These are phyloP conservation scores for Calycina marina DNA, from an alignment of 2,329 filamentous ascomycete genomes.

Conservation along the genomic window DNA sequence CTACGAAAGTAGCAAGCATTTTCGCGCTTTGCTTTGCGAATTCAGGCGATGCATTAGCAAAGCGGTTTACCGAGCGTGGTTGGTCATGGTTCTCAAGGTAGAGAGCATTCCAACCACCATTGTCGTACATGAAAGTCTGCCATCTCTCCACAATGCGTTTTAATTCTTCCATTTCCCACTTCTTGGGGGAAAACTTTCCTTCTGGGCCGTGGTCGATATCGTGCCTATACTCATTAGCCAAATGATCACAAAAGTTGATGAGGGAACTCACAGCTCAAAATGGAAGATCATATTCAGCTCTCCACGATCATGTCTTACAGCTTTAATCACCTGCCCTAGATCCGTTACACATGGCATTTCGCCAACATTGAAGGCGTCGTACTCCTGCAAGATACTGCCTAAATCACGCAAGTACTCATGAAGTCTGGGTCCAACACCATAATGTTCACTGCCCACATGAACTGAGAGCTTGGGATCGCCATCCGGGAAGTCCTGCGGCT, in stretches of 20 bases:
- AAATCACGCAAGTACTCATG: constrained; percentile 35
- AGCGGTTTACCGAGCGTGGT: constrained; percentile 34
- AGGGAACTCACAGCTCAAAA: constrained; percentile 41
- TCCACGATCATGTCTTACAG: constrained; percentile 38
- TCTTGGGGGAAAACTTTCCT: constrained; percentile 32
- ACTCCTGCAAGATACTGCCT: constrained; percentile 30
- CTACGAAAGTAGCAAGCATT: constrained; percentile 36
- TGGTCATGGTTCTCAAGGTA: constrained; percentile 46
- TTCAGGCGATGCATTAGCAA: constrained; percentile 27
- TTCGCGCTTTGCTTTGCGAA: constrained; percentile 31
- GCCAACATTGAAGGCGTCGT: constrained; percentile 37
- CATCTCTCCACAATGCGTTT: constrained; percentile 33
- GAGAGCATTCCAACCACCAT: constrained; percentile 40
- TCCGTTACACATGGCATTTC: constrained; percentile 31
- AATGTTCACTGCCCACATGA: too few relatives aligned
- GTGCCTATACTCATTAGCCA: constrained; percentile 24
- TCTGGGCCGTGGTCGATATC: constrained; percentile 31
- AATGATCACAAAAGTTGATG: not conserved
- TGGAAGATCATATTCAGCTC: constrained; percentile 62
- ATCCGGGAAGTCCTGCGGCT: constrained; percentile 37
- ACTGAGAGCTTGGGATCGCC: too few relatives aligned
- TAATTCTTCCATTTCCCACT: constrained; percentile 23
- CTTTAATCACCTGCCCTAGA: constrained; percentile 33
- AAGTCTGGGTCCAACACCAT: constrained; percentile 42
- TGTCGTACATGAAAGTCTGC: constrained; percentile 35